Base-by-base conservation (phyloP, 1,284 basidiomycete genomes). In the Ganoderma meredithae region DNA sequence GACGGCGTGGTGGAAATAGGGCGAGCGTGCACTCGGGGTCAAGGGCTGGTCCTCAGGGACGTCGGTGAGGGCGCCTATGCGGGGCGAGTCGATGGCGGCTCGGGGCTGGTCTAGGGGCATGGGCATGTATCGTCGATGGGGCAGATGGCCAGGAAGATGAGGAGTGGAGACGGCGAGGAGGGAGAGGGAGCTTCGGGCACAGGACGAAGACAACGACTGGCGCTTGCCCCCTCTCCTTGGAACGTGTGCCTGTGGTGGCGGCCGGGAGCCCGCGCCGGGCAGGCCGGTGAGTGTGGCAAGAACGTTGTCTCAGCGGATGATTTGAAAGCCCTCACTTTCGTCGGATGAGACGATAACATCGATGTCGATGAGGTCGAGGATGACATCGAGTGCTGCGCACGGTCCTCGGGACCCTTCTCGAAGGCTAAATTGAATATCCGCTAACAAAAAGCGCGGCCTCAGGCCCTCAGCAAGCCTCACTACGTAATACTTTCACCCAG, bases 1-100 rank as follows among this genome's bases (percentile, higher is more conserved):
- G 53, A 76, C 69, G 22, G 78, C 66, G 25, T 75, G 75, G 71
- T 78, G 75, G 61, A 75, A 75, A 72, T 80, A 81, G 10, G 78
- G 80, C 27, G 77, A 78, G 65, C 72, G 74, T 43, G 72, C 65
- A 67, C 64, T 68, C 53, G 79, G 75, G 27, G 77, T 76, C 66
- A 76, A 73, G 1, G 76, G 71, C 49, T 74, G 76, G 66, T 83
- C 83, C 67, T 84, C 83, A 27, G 83, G 83, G 13, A 84, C 83
- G 71, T 84, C 83, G 69, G 75, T 80, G 71, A 84, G 78, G 10
- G 67, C 17, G 47, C 19, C 66, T 58, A 74, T 47, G 27, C 74
- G 60, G 5, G 76, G 75, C 13, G 76, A 77, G 66, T 76, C 76
- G 39, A 75, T 65, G 15, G 22, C 47, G 22, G 52, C 15, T 39